Conservation (phyloP, 2,329 filamentous ascomycete species). For the Colletotrichum caudatum region DNA sequence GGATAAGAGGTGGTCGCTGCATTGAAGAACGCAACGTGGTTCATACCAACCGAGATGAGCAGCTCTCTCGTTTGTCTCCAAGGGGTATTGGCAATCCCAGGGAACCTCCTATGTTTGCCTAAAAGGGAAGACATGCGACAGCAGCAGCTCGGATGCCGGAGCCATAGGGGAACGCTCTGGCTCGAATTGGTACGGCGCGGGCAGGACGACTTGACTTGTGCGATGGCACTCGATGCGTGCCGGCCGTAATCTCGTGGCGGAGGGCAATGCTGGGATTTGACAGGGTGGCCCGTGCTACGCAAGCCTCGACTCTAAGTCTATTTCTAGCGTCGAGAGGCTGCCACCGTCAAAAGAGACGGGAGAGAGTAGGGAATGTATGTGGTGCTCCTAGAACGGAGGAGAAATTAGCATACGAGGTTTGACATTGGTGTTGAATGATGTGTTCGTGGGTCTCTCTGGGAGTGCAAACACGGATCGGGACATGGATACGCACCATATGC, state of each 20-base stretch:
- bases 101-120: constrained; percentile 21
- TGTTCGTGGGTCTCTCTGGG: constrained; percentile 17
- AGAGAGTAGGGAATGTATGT: constrained; percentile 9
- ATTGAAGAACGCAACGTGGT: constrained; percentile 30
- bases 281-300: constrained; percentile 22
- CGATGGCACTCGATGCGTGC: constrained; percentile 11
- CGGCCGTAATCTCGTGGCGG: constrained; percentile 30
- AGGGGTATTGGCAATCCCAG: constrained; percentile 30
- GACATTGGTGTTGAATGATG: constrained; percentile 9
- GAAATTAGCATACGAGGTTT: constrained; percentile 20
- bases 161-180: constrained; percentile 29
- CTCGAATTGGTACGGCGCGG: constrained; percentile 8
- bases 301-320: constrained; percentile 26
- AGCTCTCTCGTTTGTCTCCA: constrained; percentile 24
- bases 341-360: constrained; percentile 22
- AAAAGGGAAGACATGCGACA: constrained; percentile 38
- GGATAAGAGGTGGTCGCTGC: constrained; percentile 22
- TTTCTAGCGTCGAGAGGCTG: constrained; percentile 36
- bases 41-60: constrained; percentile 31
- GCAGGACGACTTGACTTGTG: constrained; percentile 1
- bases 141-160: constrained; percentile 30
- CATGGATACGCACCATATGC: too few relatives aligned
- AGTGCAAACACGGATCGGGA: constrained; percentile 16
- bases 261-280: constrained; percentile 28
- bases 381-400: constrained; percentile 28